Conservation (phyloP, 2,329 filamentous ascomycete species). For the Botrytis aclada region DNA sequence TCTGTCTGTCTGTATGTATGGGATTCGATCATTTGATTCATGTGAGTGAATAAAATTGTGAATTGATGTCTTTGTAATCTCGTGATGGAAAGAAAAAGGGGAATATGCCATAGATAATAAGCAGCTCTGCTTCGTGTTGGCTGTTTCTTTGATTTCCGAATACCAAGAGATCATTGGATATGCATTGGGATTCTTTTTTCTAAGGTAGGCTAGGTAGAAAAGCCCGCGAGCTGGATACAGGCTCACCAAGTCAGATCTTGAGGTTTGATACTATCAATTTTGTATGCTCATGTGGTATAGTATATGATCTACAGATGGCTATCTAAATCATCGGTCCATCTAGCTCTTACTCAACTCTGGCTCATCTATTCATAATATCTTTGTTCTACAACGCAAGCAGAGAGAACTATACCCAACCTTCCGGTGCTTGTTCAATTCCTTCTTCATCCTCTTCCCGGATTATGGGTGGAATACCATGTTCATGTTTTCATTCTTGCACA, state of each 20-base stretch:
- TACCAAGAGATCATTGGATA: neutral
- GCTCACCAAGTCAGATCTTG: neutral
- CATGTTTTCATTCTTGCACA: neutral
- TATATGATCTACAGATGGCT: neutral
- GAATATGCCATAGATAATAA: neutral
- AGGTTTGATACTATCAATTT: neutral
- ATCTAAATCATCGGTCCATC: neutral
- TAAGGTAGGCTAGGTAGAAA: neutral
- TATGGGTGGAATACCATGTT: neutral
- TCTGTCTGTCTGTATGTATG: neutral
- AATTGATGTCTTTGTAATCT: neutral
- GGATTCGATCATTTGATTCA: fast-evolving
- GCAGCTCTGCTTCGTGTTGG: neutral
- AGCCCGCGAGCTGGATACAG: neutral
- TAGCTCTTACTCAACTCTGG: neutral
- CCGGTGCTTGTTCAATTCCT: neutral
- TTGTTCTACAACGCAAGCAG: neutral
- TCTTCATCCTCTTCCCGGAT: neutral
- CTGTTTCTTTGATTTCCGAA: neutral
- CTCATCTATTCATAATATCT: neutral
- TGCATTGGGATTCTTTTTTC: neutral
- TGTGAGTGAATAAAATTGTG: neutral
- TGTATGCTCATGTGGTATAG: neutral
- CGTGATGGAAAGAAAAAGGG: neutral
- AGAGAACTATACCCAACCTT: neutral